Evolutionary conservation across 371 early-diverging fungal genomes (phyloP), one percentile per base, ranked within the genome.

Genomic region (Haplosporangium sp.): DNA sequence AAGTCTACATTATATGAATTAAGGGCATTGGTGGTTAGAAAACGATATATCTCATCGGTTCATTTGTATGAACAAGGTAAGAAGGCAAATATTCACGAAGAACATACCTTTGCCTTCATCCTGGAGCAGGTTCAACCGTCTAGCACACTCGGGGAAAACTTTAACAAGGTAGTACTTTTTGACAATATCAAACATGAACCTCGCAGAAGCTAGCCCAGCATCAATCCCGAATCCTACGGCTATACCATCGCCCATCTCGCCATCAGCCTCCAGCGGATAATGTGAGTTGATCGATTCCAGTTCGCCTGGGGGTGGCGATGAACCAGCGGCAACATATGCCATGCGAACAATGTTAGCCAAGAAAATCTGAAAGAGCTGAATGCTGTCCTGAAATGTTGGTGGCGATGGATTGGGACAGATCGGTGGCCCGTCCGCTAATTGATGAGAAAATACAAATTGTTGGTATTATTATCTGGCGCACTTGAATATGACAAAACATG

Each of bases 141-240:
- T 81, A 12, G 90, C 85, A 37, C 88, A 83, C 8, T 81, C 76
- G 13, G 95, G 95, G 53, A 94, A 92, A 16, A 95, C 86, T 59
- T 92, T 86, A 4, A 87, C 82, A 23, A 95, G 79, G 60, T 93
- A 94, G 56, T 85, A 76, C 6, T 87, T 86, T 51, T 87, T 83
- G 59, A 93, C 86, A 37, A 92, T 82, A 10, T 87, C 85, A 82
- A 92, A 95, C 71, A 92, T 81, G 59, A 91, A 92, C 60, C 90
- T 87, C 12, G 89, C 89, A 38, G 90, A 86, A 0, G 87, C 89
- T 36, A 86, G 82, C 2, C 91, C 90, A 37, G 90, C 87, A 81
- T 91, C 91, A 54, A 91, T 90, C 8, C 91, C 89, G 29, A 90
- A 84, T 23, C 90, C 89, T 1, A 86, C 84, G 0, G 91, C 90